These are phyloP conservation scores for Mycena indigotica DNA, from an alignment of 768 basidiomycete species.

Conservation along the genomic window DNA sequence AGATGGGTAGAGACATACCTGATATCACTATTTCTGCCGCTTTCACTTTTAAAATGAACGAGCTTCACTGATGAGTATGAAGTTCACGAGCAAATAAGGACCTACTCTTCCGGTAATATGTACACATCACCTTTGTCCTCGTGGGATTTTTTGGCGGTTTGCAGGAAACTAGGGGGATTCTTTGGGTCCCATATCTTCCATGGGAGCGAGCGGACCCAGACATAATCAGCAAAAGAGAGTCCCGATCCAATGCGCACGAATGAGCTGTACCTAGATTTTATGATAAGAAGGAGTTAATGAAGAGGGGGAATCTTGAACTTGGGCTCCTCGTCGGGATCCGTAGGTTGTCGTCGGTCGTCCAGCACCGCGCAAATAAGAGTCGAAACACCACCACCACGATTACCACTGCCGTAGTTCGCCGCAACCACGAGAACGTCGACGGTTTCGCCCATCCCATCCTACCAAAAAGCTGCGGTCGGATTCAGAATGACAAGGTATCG, in stretches of 20 bases:
- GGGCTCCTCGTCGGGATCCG: slow-evolving; percentile 60
- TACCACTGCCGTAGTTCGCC: slow-evolving; percentile 89
- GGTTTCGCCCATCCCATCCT: slow-evolving; percentile 93
- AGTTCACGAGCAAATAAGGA: slow-evolving; percentile 6
- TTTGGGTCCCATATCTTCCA: slow-evolving; percentile 84
- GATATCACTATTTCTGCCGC: slow-evolving; percentile 86
- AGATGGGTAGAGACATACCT: no score
- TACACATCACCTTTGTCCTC: slow-evolving; percentile 92
- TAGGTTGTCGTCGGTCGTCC: slow-evolving; percentile 60
- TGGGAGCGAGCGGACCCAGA: slow-evolving; percentile 78
- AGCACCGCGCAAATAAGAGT: slow-evolving; percentile 87
- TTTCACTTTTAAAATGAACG: slow-evolving; percentile 92
- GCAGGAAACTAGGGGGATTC: slow-evolving; percentile 69
- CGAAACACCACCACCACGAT: slow-evolving; percentile 86
- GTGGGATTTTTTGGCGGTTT: slow-evolving; percentile 57
- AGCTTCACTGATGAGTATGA: slow-evolving; percentile 48
- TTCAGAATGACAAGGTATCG: slow-evolving; percentile 13
- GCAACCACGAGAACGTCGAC: slow-evolving; percentile 91
- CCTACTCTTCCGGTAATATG: slow-evolving; percentile 85
- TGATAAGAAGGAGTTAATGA: background rate
- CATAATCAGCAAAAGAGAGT: slow-evolving; percentile 81
- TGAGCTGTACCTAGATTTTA: slow-evolving; percentile 65
- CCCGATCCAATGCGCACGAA: slow-evolving; percentile 93
- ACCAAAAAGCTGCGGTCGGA: background rate
- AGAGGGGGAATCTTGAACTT: slow-evolving; percentile 46